Conservation (phyloP, 352 stramenopile genomes). For the Globisporangium paddicum region DNA sequence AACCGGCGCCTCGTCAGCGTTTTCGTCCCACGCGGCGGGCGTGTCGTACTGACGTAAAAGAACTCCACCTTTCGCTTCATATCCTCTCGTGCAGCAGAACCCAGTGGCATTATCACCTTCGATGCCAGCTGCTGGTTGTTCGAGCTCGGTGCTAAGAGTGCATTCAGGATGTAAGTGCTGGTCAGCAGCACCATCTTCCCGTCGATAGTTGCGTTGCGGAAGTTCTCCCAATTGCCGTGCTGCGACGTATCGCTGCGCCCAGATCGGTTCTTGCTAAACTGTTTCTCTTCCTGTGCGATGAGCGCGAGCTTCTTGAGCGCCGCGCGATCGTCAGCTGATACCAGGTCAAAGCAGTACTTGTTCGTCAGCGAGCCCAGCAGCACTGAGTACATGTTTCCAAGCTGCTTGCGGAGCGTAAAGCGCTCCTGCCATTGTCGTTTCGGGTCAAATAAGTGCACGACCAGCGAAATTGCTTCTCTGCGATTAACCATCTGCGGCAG, state of each 20-base stretch:
- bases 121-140: not conserved
- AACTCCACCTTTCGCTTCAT: constrained; percentile 32
- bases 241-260: constrained; percentile 68
- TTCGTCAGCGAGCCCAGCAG: constrained; percentile 68
- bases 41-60: constrained; percentile 79
- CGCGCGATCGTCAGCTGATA: constrained; percentile 26
- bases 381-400: constrained; percentile 62
- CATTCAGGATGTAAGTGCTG: constrained; percentile 70
- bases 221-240: constrained; percentile 89
- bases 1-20: constrained; percentile 44
- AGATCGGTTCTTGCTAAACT: constrained; percentile 51
- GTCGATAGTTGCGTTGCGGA: constrained; percentile 75
- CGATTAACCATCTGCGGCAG: constrained; percentile 67
- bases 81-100: not conserved
- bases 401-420: constrained; percentile 38
- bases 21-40: constrained; percentile 54
- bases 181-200: constrained; percentile 51
- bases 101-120: not conserved
- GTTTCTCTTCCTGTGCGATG: constrained; percentile 68
- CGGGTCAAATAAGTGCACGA: constrained; percentile 29
- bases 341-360: constrained; percentile 58
- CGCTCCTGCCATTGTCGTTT: constrained; percentile 49
- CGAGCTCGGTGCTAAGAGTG: constrained; percentile 30
- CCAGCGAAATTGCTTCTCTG: constrained; percentile 46
- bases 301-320: constrained; percentile 57